Evolutionary conservation across 2,329 filamentous ascomycete genomes (phyloP).

Genomic region (Stachybotrys chlorohalonatus): DNA sequence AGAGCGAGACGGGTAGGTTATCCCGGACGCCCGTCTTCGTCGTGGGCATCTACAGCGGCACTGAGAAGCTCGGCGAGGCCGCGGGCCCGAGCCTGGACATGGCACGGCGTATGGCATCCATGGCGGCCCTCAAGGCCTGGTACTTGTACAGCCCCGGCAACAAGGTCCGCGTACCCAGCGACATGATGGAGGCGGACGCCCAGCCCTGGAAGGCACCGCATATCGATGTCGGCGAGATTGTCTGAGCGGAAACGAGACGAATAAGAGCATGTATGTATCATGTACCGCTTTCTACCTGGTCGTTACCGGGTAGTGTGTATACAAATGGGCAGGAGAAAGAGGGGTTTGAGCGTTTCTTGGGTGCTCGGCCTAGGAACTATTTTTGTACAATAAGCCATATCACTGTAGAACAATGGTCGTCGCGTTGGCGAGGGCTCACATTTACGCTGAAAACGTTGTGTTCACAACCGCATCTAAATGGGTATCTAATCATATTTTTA

Average conservation of each 20-base stretch:
- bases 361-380: neutral
- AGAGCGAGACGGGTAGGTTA: constrained; percentile 81
- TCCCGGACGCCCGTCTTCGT: constrained; percentile 85
- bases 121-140: constrained; percentile 84
- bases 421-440: constrained; percentile 14
- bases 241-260: constrained; percentile 24
- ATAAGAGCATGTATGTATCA: neutral
- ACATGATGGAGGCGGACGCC: constrained; percentile 54
- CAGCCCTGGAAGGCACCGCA: constrained; percentile 57
- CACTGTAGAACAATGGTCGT: constrained; percentile 27
- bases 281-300: neutral
- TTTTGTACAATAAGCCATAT: constrained; percentile 25
- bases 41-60: constrained; percentile 86
- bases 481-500: constrained; percentile 4
- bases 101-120: constrained; percentile 70
- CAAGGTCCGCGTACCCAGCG: constrained; percentile 57
- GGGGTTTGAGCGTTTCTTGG: neutral
- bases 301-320: constrained; percentile 17
- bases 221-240: constrained; percentile 63
- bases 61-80: constrained; percentile 89
- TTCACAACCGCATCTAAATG: neutral
- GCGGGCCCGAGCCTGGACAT: constrained; percentile 68
- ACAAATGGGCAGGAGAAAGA: constrained; percentile 16
- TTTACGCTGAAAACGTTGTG: neutral
- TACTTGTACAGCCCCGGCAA: constrained; percentile 82